phyloP scores from a whole-genome alignment of 2,329 filamentous ascomycete species.

The Cladorrhinum sp. region DNA sequence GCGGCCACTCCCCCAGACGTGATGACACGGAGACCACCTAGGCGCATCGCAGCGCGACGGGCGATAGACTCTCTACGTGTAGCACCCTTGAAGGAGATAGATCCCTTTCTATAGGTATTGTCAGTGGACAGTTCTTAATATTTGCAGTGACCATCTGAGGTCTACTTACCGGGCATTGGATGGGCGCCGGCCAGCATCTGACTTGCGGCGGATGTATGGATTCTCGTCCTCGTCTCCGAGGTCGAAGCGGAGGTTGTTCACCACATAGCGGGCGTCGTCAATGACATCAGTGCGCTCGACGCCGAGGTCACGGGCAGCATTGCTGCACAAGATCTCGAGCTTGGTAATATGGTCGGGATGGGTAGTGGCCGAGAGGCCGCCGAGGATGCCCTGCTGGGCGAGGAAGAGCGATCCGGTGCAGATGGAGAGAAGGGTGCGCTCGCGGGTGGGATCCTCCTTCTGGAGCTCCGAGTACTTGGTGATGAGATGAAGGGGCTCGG shows the following conservation, averaged over 20 bases:
- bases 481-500: conserved; percentile 69
- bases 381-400: conserved; percentile 71
- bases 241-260: conserved; percentile 88
- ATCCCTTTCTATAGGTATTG: conserved; percentile 64
- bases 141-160: background rate
- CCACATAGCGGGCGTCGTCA: conserved; percentile 77
- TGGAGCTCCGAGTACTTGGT: conserved; percentile 75
- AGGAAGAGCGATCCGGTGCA: conserved; percentile 78
- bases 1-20: conserved; percentile 76
- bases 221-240: conserved; percentile 78
- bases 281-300: conserved; percentile 82
- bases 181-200: conserved; percentile 59
- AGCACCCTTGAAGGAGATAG: conserved; percentile 74
- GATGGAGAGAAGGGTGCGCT: conserved; percentile 77
- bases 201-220: conserved; percentile 76
- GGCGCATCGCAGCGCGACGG: conserved; percentile 71
- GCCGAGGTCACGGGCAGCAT: conserved; percentile 65
- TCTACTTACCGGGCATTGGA: conserved; percentile 56
- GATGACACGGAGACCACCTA: conserved; percentile 68
- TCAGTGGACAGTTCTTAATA: conserved; percentile 10
- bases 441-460: conserved; percentile 72
- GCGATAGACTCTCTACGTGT: conserved; percentile 75
- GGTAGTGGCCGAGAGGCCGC: conserved; percentile 76
- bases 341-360: conserved; percentile 77
- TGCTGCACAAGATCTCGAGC: conserved; percentile 77